phyloP scores from a whole-genome alignment of 2,329 filamentous ascomycete species.

The Pyrenophora teres region DNA sequence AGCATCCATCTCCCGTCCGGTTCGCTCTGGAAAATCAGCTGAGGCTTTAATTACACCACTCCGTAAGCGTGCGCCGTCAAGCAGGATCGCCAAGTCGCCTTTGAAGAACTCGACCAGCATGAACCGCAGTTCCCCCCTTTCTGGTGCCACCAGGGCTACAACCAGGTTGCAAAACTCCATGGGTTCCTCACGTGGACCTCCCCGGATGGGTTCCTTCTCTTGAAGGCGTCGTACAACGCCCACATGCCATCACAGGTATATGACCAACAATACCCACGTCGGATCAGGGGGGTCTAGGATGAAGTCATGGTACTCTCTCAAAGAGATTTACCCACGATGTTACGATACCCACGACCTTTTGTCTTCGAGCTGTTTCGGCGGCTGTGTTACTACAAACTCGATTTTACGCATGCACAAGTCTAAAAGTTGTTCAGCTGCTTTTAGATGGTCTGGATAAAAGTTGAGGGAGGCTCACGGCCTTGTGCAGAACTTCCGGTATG shows the following conservation, averaged over 20 bases:
- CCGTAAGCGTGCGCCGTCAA: slow-evolving; percentile 42
- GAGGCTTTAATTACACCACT: slow-evolving; percentile 48
- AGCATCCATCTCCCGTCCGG: slow-evolving; percentile 42
- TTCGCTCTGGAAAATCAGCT: slow-evolving; percentile 47
- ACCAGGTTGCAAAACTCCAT: slow-evolving; percentile 36
- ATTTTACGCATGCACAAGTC: slow-evolving; percentile 32
- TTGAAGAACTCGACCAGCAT: slow-evolving; percentile 20
- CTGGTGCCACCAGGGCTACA: slow-evolving; percentile 37
- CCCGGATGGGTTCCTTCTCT: slow-evolving; percentile 45
- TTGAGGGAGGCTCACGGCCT: slow-evolving; percentile 14
- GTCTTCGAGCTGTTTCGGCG: slow-evolving; percentile 24
- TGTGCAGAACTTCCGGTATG: slow-evolving; percentile 5
- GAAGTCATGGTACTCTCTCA: slow-evolving; percentile 19
- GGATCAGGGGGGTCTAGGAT: slow-evolving; percentile 21
- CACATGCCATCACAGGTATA: not conserved
- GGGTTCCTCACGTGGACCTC: slow-evolving; percentile 32
- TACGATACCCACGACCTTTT: slow-evolving; percentile 45
- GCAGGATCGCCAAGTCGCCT: slow-evolving; percentile 31
- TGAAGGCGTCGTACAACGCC: slow-evolving; percentile 11
- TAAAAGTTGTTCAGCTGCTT: slow-evolving; percentile 29
- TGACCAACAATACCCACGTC: slow-evolving; percentile 1
- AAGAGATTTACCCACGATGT: slow-evolving; percentile 33
- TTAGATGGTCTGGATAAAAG: slow-evolving; percentile 29
- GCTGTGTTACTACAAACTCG: slow-evolving; percentile 33
- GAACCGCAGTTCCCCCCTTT: slow-evolving; percentile 34